A percentile compares a stretch with the other conserved stretches of the same genome.
Evolutionary conservation across 2,329 filamentous ascomycete species (phyloP).

Genomic region (Diaporthe citriasiana): DNA sequence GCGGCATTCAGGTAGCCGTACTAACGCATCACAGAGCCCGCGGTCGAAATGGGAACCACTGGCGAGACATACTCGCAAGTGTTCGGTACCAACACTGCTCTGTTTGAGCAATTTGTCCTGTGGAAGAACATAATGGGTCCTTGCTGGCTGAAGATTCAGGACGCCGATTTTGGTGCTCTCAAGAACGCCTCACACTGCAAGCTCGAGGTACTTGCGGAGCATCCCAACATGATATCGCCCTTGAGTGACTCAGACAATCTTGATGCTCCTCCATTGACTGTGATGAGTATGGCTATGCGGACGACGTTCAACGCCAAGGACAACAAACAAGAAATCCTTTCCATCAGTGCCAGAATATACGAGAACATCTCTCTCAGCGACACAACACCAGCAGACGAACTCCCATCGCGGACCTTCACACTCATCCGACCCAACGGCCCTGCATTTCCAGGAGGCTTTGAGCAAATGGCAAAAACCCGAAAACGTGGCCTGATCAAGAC

Average conservation of each 20-base stretch:
- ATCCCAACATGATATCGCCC: slow-evolving; percentile 81
- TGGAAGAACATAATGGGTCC: slow-evolving; percentile 99
- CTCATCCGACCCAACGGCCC: slow-evolving; percentile 85
- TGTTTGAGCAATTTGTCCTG: slow-evolving; percentile 98
- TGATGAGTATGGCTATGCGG: slow-evolving; percentile 95
- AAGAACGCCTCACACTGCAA: slow-evolving; percentile 98
- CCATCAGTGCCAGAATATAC: slow-evolving; percentile 92
- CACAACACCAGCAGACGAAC: slow-evolving; percentile 87
- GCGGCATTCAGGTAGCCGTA: background rate
- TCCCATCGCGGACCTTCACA: slow-evolving; percentile 92
- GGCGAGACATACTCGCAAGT: slow-evolving; percentile 95
- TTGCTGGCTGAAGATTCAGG: slow-evolving; percentile 94
- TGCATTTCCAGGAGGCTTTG: slow-evolving; percentile 88
- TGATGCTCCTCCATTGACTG: slow-evolving; percentile 86
- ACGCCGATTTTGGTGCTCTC: slow-evolving; percentile 84
- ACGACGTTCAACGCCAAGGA: slow-evolving; percentile 91
- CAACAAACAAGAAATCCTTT: slow-evolving; percentile 96
- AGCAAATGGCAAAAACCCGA: slow-evolving; percentile 78
- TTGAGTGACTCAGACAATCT: slow-evolving; percentile 84
- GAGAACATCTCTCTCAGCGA: slow-evolving; percentile 90
- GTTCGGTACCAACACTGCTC: slow-evolving; percentile 91
- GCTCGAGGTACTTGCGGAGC: slow-evolving; percentile 85
- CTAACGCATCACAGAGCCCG: slow-evolving; percentile 65
- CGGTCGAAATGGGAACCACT: slow-evolving; percentile 76
- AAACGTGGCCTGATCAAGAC: slow-evolving; percentile 83